A percentile compares a stretch with the other conserved stretches of the same genome.
Conservation (phyloP, 192 early-diverging fungal species). For the Phlyctochytrium planicorne region DNA sequence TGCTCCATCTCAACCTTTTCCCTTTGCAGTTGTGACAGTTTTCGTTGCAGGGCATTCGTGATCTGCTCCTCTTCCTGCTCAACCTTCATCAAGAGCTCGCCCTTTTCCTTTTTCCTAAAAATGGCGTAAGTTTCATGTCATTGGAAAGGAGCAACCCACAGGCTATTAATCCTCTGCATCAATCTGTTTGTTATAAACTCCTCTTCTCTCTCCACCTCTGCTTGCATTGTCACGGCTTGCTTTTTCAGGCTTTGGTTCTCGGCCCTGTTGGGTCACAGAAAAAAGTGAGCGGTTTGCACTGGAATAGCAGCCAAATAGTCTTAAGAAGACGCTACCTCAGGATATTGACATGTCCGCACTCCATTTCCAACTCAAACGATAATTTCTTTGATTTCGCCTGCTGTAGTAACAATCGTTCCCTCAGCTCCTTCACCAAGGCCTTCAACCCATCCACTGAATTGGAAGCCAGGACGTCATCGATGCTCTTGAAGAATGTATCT, state of each 20-base stretch:
- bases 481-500: neutral
- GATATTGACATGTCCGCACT: constrained; percentile 40
- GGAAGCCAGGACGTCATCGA: neutral
- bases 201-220: constrained; percentile 42
- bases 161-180: constrained; percentile 66
- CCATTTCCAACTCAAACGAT: constrained; percentile 43
- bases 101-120: constrained; percentile 75
- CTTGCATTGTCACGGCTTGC: constrained; percentile 38
- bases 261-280: constrained; percentile 12
- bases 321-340: constrained; percentile 18
- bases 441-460: neutral
- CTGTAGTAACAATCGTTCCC: constrained; percentile 21
- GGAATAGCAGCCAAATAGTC: neutral
- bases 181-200: constrained; percentile 79
- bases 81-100: constrained; percentile 69
- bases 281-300: neutral
- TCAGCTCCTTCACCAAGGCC: constrained; percentile 14
- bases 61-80: constrained; percentile 82
- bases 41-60: constrained; percentile 76
- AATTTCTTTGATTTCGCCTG: constrained; percentile 33
- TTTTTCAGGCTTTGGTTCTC: constrained; percentile 36
- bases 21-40: constrained; percentile 71
- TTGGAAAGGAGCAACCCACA: constrained; percentile 30
- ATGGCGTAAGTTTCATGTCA: no score
- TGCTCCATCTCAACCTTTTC: constrained; percentile 91